phyloP scores from a whole-genome alignment of 345 rosid genomes.

The Eucalyptus marginata region DNA sequence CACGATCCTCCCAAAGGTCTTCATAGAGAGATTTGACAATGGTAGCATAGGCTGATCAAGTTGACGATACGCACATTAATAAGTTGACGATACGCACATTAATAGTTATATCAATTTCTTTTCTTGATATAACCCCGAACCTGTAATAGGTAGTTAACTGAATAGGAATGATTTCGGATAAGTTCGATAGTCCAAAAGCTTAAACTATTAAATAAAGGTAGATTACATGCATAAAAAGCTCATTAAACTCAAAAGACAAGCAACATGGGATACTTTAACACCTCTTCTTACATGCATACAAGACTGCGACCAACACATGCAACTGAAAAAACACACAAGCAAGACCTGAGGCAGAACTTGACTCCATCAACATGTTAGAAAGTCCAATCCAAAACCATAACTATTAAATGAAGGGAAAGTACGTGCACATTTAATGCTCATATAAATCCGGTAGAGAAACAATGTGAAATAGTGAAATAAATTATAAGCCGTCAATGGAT shows the following conservation, averaged over 20 bases:
- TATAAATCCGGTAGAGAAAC: neutral
- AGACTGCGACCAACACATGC: neutral
- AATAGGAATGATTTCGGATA: neutral
- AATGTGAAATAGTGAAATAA: neutral
- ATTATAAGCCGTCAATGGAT: neutral
- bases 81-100: neutral
- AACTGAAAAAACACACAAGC: neutral
- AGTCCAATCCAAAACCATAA: neutral
- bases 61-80: neutral
- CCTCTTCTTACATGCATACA: neutral
- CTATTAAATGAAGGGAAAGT: neutral
- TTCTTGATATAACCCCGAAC: neutral
- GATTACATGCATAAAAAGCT: neutral
- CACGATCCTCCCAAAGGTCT: neutral
- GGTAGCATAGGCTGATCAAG: neutral
- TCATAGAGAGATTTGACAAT: neutral
- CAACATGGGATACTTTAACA: neutral
- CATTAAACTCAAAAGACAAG: neutral
- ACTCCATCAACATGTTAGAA: neutral
- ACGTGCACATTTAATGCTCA: neutral
- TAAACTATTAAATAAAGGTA: neutral
- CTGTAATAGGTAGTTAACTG: neutral
- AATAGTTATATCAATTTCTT: neutral
- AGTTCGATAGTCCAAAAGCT: neutral
- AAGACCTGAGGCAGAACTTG: neutral